These are phyloP conservation scores for Colletotrichum lindemuthianum DNA, from an alignment of 2,329 filamentous ascomycete genomes.

Conservation along the genomic window DNA sequence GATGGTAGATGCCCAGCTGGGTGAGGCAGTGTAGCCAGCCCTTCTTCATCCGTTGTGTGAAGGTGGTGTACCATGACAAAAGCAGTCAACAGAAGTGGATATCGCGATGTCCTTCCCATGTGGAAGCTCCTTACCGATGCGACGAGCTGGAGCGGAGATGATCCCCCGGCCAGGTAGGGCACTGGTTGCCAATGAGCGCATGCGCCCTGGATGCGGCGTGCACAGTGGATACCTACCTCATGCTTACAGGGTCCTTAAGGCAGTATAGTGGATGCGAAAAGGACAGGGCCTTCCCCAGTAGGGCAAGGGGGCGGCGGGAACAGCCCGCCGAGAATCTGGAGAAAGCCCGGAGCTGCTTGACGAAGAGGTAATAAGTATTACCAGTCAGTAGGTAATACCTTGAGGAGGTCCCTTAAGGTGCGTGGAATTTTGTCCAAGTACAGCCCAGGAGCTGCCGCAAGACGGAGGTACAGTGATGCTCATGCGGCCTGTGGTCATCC, in stretches of 20 bases:
- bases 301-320: conserved; percentile 17
- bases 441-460: too few relatives aligned
- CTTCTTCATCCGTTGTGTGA: too few relatives aligned
- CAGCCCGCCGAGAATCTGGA: conserved; percentile 20
- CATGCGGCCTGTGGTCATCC: conserved; percentile 1
- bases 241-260: conserved; percentile 12
- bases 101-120: not conserved
- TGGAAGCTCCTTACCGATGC: not conserved
- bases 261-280: not conserved
- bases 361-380: too few relatives aligned
- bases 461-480: too few relatives aligned
- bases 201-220: conserved; percentile 4
- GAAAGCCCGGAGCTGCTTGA: not conserved
- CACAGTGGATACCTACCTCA: conserved; percentile 20
- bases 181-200: too few relatives aligned
- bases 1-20: too few relatives aligned
- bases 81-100: not conserved
- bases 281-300: not conserved
- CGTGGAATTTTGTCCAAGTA: too few relatives aligned
- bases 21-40: too few relatives aligned
- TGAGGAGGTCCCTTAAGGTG: too few relatives aligned
- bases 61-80: too few relatives aligned
- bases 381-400: too few relatives aligned
- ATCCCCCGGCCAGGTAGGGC: conserved; percentile 7
- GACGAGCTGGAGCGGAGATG: conserved; percentile 1